phyloP scores from a whole-genome alignment of 345 rosid genomes.

The Raphanus raphanistrum region DNA sequence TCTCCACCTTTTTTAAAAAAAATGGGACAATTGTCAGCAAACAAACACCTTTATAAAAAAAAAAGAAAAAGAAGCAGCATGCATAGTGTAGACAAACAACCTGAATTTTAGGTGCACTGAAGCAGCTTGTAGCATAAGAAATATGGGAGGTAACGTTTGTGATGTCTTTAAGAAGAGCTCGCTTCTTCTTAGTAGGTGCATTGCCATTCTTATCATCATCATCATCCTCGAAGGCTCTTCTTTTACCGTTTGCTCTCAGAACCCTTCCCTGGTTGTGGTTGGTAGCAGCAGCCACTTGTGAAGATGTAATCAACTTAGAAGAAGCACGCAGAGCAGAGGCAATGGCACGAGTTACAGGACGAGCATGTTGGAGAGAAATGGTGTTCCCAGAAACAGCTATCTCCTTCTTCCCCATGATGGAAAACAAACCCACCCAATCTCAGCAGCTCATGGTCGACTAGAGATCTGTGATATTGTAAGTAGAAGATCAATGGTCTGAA shows the following conservation, averaged over 20 bases:
- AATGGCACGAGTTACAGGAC: slow-evolving; percentile 67
- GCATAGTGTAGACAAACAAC: slow-evolving; percentile 27
- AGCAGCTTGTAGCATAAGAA: slow-evolving; percentile 48
- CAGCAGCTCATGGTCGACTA: neutral
- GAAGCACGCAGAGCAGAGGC: slow-evolving; percentile 36
- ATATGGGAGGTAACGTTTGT: slow-evolving; percentile 57
- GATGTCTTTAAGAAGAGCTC: slow-evolving; percentile 71
- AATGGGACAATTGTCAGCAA: slow-evolving; percentile 1
- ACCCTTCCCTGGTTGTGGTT: slow-evolving; percentile 37
- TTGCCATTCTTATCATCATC: slow-evolving; percentile 40
- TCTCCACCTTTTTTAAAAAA: neutral
- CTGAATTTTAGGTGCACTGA: slow-evolving; percentile 55
- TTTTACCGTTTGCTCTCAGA: slow-evolving; percentile 45
- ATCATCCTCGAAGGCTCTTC: slow-evolving; percentile 46
- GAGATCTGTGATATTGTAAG: slow-evolving; percentile 18
- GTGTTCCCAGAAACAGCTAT: slow-evolving; percentile 33
- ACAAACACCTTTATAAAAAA: neutral
- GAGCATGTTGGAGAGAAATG: slow-evolving; percentile 34
- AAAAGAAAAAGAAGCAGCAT: neutral
- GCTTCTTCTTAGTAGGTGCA: slow-evolving; percentile 48
- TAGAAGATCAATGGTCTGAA: neutral
- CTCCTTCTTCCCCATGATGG: slow-evolving; percentile 54
- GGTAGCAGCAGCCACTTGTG: slow-evolving; percentile 37
- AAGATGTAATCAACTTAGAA: slow-evolving; percentile 31
- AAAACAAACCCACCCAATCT: neutral